Percentiles rank a stretch among this genome's conserved stretches.
These are phyloP conservation scores for Acanthamoeba divionensis DNA, from an alignment of 208 protist genomes.

Conservation along the genomic window DNA sequence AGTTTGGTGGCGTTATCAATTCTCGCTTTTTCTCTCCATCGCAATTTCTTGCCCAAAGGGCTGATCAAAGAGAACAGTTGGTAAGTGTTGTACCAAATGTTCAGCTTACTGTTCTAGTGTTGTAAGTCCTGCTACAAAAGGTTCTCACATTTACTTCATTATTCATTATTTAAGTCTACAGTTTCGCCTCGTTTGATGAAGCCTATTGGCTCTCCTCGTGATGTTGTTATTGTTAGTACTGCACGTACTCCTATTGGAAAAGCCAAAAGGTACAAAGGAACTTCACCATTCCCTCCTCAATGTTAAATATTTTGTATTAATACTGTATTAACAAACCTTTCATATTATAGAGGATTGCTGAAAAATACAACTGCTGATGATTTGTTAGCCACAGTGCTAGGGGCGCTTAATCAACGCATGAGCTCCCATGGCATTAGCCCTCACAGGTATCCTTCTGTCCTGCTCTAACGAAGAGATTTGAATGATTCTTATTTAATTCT, in stretches of 20 bases:
- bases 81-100: not conserved
- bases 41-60: not conserved
- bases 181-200: not conserved
- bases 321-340: too few species aligned
- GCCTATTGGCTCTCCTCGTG: not conserved
- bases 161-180: not conserved
- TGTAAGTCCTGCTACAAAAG: not conserved
- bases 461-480: too few species aligned
- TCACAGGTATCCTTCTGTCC: not conserved
- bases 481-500: too few species aligned
- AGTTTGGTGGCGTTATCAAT: not conserved
- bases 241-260: not conserved
- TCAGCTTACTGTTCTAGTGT: not conserved
- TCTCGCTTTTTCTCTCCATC: constrained; percentile 4
- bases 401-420: not conserved
- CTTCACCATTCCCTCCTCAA: not conserved
- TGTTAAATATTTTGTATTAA: not conserved
- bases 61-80: not conserved
- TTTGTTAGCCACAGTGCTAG: not conserved
- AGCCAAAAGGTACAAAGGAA: not conserved
- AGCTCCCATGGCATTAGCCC: not conserved
- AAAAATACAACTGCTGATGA: not conserved
- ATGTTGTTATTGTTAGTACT: not conserved
- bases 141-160: too few species aligned
- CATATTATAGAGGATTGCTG: too few species aligned